Base-by-base conservation (phyloP, 345 rosid genomes). In the Pistacia atlantica region DNA sequence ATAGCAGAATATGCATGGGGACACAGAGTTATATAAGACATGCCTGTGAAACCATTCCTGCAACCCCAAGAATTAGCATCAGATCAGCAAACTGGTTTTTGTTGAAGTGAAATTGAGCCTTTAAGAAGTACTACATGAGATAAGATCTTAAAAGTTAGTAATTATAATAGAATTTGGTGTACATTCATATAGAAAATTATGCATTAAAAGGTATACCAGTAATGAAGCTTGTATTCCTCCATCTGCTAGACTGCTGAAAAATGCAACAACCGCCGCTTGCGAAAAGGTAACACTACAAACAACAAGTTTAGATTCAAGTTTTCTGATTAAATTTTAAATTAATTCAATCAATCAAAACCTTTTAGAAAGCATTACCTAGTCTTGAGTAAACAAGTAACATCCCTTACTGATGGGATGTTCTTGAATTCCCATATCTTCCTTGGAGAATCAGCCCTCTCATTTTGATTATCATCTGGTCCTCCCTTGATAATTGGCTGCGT, bases 71-170 rank as follows among this genome's bases (percentile, higher is more conserved):
- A 57, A 93, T 77, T 69, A 95, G 78, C 84, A 95, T 59, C 35
- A 93, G 83, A 79, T 90, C 93, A 69, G 99, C 98, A 75, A 88
- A 93, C 80, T 93, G 88, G 75, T 86, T 79, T 80, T 93, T 91
- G 88, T 82, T 83, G 83, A 88, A 95, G 74, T 92, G 96, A 75
- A 95, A 95, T 42, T 91, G 97, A 10, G 99, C 99, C 87, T 91
- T 95, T 78, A 91, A 67, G 86, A 80, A 93, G 81, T 84, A 95
- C 99, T 93, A 90, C 89, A 89, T 33, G 18, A 61, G 0, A 65
- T 33, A 66, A 73, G 49, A 16, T 31, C 14, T 42, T 71, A 31
- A 20, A 5, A 2, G 22, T 68, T 6, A 68, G 45, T 37, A 60
- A 60, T 37, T 33, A 31, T 8, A 35, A 31, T 8, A 35, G 57